Percentiles rank a stretch among this genome's conserved stretches.
phyloP scores from a whole-genome alignment of 2,329 filamentous ascomycete species.

The Beauveria sp. region DNA sequence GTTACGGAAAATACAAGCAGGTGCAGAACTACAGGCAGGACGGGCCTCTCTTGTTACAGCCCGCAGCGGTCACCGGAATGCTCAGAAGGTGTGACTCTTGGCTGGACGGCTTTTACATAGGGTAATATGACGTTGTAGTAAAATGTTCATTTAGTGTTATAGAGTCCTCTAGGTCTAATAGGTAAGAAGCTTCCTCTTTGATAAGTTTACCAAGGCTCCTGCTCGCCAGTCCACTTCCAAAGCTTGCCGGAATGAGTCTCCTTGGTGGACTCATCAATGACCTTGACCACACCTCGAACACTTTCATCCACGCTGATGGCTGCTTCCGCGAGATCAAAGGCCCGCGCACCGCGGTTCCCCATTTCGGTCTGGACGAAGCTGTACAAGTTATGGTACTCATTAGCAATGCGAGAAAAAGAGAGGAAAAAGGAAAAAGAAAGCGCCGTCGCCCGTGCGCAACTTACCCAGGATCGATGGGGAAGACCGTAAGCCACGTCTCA shows the following conservation, averaged over 20 bases:
- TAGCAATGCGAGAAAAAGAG: no score
- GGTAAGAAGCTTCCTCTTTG: background rate
- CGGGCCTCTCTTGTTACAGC: no score
- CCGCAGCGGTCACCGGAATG: no score
- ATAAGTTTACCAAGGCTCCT: background rate
- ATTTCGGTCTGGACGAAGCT: constrained; percentile 34
- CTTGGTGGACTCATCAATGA: background rate
- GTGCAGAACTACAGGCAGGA: no score
- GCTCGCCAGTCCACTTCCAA: background rate
- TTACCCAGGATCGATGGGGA: constrained; percentile 22
- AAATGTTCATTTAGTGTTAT: no score
- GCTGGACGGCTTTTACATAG: no score
- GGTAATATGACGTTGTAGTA: no score
- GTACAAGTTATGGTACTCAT: background rate
- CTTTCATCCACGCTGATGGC: constrained; percentile 24
- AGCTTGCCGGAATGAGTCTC: constrained; percentile 5
- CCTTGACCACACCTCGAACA: background rate
- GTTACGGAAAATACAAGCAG: no score
- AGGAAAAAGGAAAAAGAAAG: no score
- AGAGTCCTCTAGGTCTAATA: no score
- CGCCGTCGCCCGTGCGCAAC: background rate
- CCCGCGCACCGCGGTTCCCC: constrained; percentile 28
- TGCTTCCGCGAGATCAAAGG: constrained; percentile 23
- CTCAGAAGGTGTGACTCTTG: no score
- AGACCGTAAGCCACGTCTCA: constrained; percentile 23